Evolutionary conservation across 2,329 filamentous ascomycete species (phyloP).

Genomic region (Nigrospora sphaerica): DNA sequence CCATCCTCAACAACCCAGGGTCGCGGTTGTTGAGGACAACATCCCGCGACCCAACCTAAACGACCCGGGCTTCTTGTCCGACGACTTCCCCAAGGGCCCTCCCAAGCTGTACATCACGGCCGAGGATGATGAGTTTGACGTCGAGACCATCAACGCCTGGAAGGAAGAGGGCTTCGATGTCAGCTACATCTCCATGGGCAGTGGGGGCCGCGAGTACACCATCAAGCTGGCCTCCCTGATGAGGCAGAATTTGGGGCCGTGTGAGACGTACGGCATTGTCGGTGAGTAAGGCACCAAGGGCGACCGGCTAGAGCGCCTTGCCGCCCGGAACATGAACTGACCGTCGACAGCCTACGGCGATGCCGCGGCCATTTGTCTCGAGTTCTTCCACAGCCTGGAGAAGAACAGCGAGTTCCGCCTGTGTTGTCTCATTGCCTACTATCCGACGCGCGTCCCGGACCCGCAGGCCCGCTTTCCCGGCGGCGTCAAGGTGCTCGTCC

Average conservation of each 20-base stretch:
- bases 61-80: slow-evolving; percentile 33
- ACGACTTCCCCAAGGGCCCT: slow-evolving; percentile 26
- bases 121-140: slow-evolving; percentile 34
- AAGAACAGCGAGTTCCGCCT: slow-evolving; percentile 37
- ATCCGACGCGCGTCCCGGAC: slow-evolving; percentile 35
- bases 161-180: slow-evolving; percentile 34
- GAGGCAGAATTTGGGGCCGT: slow-evolving; percentile 26
- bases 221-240: slow-evolving; percentile 25
- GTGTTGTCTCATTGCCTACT: slow-evolving; percentile 35
- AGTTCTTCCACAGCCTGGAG: slow-evolving; percentile 36
- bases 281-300: slow-evolving; percentile 18
- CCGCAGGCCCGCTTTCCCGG: slow-evolving; percentile 31
- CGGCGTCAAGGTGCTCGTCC: slow-evolving; percentile 30
- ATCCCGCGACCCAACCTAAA: slow-evolving; percentile 25
- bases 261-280: slow-evolving; percentile 35
- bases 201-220: slow-evolving; percentile 24
- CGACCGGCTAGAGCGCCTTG: neutral
- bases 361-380: slow-evolving; percentile 33
- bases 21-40: slow-evolving; percentile 14
- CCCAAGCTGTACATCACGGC: slow-evolving; percentile 35
- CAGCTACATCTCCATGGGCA: slow-evolving; percentile 32
- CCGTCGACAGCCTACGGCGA: slow-evolving; percentile 31
- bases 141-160: slow-evolving; percentile 29
- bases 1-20: too few species aligned
- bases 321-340: too few species aligned